phyloP scores from a whole-genome alignment of 257 asterid genomes.

The Perilla frutescens region DNA sequence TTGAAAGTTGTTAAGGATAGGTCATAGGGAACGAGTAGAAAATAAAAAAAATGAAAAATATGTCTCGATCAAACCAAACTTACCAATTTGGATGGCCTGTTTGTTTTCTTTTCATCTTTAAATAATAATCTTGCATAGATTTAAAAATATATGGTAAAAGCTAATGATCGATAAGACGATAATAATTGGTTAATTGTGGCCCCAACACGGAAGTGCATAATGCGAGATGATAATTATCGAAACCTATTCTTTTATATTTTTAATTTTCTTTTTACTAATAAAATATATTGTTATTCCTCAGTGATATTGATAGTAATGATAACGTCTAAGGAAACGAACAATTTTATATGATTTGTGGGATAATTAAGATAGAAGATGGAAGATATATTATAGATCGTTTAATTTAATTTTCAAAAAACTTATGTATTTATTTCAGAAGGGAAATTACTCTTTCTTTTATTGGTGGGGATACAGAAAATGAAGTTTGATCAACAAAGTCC shows the following conservation, averaged over 20 bases:
- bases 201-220: not conserved
- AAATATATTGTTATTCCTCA: no score
- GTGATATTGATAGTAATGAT: no score
- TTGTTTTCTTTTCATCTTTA: not conserved
- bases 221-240: not conserved
- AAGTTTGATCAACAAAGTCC: no score
- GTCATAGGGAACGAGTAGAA: not conserved
- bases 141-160: not conserved
- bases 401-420: no score
- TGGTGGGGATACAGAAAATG: no score
- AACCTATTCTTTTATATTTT: not conserved
- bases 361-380: no score
- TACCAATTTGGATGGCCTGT: constrained; percentile 2
- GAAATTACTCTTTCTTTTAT: no score
- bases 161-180: not conserved
- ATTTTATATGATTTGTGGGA: no score
- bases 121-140: not conserved
- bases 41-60: not conserved
- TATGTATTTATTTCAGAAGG: no score
- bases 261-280: no score
- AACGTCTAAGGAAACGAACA: no score
- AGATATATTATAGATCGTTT: no score
- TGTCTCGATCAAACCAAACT: constrained; percentile 7
- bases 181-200: not conserved
- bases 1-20: not conserved